phyloP scores from a whole-genome alignment of 2,329 filamentous ascomycete species.

The Mycosphaerella sp. region DNA sequence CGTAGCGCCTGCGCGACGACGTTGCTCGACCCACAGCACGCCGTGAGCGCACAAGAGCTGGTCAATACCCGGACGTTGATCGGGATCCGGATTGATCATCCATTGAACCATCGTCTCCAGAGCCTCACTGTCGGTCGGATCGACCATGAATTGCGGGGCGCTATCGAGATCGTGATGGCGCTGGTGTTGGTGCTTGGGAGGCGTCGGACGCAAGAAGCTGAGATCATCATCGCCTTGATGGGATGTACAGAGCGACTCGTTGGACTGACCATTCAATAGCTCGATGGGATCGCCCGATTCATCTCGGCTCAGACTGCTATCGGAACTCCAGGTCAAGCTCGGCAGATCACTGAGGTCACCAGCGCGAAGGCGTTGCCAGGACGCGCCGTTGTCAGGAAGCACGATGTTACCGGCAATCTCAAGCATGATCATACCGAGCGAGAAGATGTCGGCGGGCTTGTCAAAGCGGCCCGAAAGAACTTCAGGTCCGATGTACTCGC shows the following conservation, averaged over 20 bases:
- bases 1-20: conserved; percentile 81
- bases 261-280: conserved; percentile 30
- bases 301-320: conserved; percentile 63
- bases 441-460: conserved; percentile 89
- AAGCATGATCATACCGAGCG: conserved; percentile 86
- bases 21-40: conserved; percentile 69
- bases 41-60: conserved; percentile 68
- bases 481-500: conserved; percentile 93
- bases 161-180: conserved; percentile 52
- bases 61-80: conserved; percentile 64
- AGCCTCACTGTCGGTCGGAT: conserved; percentile 63
- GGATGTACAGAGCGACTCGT: conserved; percentile 26
- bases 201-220: conserved; percentile 33
- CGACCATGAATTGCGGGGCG: conserved; percentile 84
- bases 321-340: conserved; percentile 73
- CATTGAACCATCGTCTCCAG: conserved; percentile 77
- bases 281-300: conserved; percentile 58
- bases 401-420: conserved; percentile 93
- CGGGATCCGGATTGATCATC: conserved; percentile 77
- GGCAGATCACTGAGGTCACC: conserved; percentile 87
- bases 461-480: conserved; percentile 80
- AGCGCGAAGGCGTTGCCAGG: conserved; percentile 83
- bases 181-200: conserved; percentile 24
- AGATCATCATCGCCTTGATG: conserved; percentile 36
- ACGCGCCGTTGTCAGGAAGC: conserved; percentile 84